Percentiles rank a stretch among this genome's conserved stretches.
phyloP scores from a whole-genome alignment of 768 basidiomycete genomes.

The Termitomyces eurrhizus region DNA sequence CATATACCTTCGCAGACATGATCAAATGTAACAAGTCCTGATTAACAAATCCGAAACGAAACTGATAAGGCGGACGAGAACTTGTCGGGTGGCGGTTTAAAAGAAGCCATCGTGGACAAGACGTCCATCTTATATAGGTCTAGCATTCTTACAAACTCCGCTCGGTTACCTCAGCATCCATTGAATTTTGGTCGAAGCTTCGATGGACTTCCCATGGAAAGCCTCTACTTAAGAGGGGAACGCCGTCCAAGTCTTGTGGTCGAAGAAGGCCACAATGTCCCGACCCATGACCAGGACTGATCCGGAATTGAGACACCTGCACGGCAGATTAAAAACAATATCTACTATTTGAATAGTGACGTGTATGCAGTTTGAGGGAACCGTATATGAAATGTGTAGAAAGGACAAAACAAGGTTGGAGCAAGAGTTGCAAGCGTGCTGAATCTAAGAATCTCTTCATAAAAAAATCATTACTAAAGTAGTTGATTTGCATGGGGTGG shows the following conservation, averaged over 20 bases:
- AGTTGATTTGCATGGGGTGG: conserved; percentile 14
- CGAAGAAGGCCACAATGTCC: not conserved
- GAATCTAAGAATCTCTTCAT: conserved; percentile 2
- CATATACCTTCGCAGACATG: conserved; percentile 87
- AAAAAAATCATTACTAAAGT: conserved; percentile 17
- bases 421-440: not conserved
- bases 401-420: not conserved
- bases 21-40: conserved; percentile 53
- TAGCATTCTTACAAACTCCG: conserved; percentile 48
- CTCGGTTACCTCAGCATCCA: conserved; percentile 19
- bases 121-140: conserved; percentile 38
- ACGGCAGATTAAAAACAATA: not conserved
- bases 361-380: conserved; percentile 2
- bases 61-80: conserved; percentile 44
- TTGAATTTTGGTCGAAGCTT: conserved; percentile 11
- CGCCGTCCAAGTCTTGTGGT: conserved; percentile 10
- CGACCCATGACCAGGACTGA: conserved; percentile 7
- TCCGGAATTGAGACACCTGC: not conserved
- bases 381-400: conserved; percentile 1
- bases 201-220: conserved; percentile 4
- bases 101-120: conserved; percentile 24
- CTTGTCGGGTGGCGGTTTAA: conserved; percentile 45
- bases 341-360: not conserved
- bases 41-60: conserved; percentile 50
- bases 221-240: not conserved